Evolutionary conservation across 139 green algal genomes (phyloP).

Genomic region (Pleodorina starrii): DNA sequence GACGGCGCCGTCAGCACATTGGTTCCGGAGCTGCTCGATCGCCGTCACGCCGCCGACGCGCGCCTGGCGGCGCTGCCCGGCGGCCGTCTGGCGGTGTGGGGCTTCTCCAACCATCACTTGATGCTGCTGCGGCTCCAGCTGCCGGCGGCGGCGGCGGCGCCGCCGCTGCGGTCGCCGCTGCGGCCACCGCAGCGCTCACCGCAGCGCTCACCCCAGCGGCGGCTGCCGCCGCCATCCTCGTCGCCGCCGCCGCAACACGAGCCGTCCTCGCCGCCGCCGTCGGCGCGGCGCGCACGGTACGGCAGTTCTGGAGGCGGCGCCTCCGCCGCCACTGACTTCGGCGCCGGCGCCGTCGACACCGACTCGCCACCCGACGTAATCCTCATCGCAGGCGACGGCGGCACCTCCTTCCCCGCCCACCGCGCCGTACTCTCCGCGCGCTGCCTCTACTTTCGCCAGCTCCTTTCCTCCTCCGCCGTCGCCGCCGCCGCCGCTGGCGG

Average conservation of each 20-base stretch:
- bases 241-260: not conserved
- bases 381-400: not conserved
- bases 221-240: not conserved
- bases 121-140: not conserved
- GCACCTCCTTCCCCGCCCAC: constrained; percentile 18
- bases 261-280: not conserved
- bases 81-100: constrained; percentile 2
- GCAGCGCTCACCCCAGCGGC: not conserved
- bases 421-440: constrained; percentile 31
- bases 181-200: not conserved
- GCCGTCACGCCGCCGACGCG: too few species aligned
- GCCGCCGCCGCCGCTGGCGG: not conserved
- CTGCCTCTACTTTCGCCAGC: constrained; percentile 5
- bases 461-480: not conserved
- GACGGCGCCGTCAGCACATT: not conserved
- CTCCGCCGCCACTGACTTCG: not conserved
- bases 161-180: not conserved
- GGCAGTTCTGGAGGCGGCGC: not conserved
- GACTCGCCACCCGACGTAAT: not conserved
- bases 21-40: not conserved
- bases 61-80: not conserved
- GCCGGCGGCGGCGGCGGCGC: not conserved
- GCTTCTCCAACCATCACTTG: not conserved
- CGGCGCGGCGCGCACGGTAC: not conserved
- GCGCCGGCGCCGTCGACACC: not conserved